Percentiles rank a stretch among this genome's conserved stretches.
These are phyloP conservation scores for Raddia guianensis DNA, from an alignment of 176 grass and related monocot genomes.

Conservation along the genomic window DNA sequence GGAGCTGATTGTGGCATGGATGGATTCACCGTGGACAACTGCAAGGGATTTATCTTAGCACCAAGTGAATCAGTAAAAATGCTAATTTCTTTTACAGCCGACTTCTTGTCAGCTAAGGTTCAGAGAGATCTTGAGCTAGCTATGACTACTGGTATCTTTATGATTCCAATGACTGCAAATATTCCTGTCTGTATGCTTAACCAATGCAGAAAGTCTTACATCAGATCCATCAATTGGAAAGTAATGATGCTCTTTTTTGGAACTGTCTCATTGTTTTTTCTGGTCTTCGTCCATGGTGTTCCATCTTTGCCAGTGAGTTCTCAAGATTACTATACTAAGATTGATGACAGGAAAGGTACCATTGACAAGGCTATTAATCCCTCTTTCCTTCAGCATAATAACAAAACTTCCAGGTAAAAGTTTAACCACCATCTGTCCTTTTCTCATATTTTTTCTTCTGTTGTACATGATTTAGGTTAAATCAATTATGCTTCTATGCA, in stretches of 20 bases:
- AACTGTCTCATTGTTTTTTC: slow-evolving; percentile 49
- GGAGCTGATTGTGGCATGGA: slow-evolving; percentile 81
- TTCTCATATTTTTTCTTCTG: slow-evolving; percentile 15
- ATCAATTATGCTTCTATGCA: slow-evolving; percentile 38
- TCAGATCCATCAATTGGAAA: slow-evolving; percentile 59
- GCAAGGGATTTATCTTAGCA: slow-evolving; percentile 75
- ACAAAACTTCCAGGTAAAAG: slow-evolving; percentile 73
- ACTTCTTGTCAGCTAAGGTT: slow-evolving; percentile 71
- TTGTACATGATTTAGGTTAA: slow-evolving; percentile 35
- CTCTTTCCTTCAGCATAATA: slow-evolving; percentile 48
- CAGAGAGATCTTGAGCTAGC: slow-evolving; percentile 26
- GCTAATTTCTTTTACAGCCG: slow-evolving; percentile 69
- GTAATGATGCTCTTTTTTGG: slow-evolving; percentile 54
- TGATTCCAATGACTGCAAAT: slow-evolving; percentile 82
- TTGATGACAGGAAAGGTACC: slow-evolving; percentile 45
- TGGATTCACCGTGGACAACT: slow-evolving; percentile 67
- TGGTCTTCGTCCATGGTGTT: slow-evolving; percentile 50
- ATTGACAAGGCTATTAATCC: slow-evolving; percentile 56
- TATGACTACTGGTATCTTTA: slow-evolving; percentile 67
- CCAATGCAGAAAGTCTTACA: slow-evolving; percentile 68
- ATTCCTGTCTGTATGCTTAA: slow-evolving; percentile 69
- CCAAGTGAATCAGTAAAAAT: slow-evolving; percentile 75
- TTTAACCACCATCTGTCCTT: neutral
- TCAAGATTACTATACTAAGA: slow-evolving; percentile 53
- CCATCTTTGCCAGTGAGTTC: slow-evolving; percentile 46